Conservation (phyloP, 2,329 filamentous ascomycete genomes). For the Verruconis gallopava region DNA sequence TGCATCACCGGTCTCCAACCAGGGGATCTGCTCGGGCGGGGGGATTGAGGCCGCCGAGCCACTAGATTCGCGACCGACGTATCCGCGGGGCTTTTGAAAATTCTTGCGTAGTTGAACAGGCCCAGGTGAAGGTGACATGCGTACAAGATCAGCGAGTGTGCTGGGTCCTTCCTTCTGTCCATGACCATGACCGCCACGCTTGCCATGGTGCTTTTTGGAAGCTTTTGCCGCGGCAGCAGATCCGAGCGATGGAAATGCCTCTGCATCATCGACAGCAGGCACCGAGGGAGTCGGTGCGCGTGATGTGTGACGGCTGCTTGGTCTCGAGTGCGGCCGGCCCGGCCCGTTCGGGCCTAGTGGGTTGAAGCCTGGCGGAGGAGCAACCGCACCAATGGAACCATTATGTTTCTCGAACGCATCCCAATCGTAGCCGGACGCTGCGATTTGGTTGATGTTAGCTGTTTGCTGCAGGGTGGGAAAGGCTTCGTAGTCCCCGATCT, state of each 20-base stretch:
- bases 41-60: conserved; percentile 71
- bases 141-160: conserved; percentile 85
- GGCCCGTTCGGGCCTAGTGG: conserved; percentile 41
- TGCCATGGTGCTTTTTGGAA: conserved; percentile 86
- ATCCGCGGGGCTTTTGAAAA: conserved; percentile 2
- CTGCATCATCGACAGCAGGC: conserved; percentile 78
- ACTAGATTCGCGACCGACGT: conserved; percentile 56
- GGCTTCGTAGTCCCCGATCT: conserved; percentile 69
- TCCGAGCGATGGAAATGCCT: conserved; percentile 84
- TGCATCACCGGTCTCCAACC: conserved; percentile 83
- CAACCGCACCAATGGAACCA: conserved; percentile 17
- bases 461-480: conserved; percentile 60
- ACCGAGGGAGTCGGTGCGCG: conserved; percentile 51
- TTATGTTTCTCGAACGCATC: conserved; percentile 28
- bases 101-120: conserved; percentile 40
- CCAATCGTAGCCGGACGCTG: conserved; percentile 15
- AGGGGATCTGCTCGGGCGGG: conserved; percentile 82
- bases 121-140: conserved; percentile 80
- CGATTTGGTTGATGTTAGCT: conserved; percentile 31
- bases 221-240: conserved; percentile 59
- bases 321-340: conserved; percentile 65
- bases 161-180: conserved; percentile 53
- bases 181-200: conserved; percentile 66
- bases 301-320: conserved; percentile 67
- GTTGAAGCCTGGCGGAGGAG: conserved; percentile 59